phyloP scores from a whole-genome alignment of 2,329 filamentous ascomycete species.

The Botrytis paeoniae region DNA sequence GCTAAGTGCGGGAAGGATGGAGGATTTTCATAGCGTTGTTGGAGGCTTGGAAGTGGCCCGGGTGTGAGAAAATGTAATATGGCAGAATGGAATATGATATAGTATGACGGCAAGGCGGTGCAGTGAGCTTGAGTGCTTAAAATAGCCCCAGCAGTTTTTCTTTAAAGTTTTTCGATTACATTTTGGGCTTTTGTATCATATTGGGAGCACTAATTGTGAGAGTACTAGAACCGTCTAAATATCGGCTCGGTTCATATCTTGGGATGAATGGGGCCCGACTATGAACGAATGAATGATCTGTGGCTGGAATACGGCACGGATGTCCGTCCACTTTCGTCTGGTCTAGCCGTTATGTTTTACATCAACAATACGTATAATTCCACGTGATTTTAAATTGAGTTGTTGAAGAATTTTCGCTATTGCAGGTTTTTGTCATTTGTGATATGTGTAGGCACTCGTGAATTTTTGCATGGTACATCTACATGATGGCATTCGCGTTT shows the following conservation, averaged over 20 bases:
- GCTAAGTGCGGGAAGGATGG: not conserved
- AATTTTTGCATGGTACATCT: not conserved
- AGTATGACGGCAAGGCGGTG: not conserved
- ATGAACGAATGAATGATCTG: not conserved
- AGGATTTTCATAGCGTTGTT: constrained; percentile 4
- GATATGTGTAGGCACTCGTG: not conserved
- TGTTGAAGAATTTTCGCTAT: not conserved
- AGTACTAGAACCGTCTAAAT: not conserved
- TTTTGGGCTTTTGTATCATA: constrained; percentile 10
- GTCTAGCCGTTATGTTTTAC: not conserved
- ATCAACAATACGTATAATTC: not conserved
- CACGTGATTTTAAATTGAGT: constrained; percentile 10
- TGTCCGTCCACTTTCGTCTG: not conserved
- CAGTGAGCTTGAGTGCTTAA: not conserved
- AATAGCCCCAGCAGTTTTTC: not conserved
- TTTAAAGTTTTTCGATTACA: not conserved
- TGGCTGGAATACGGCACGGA: constrained; percentile 7
- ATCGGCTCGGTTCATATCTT: not conserved
- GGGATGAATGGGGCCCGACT: not conserved
- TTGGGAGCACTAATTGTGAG: constrained; percentile 1
- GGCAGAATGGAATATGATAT: not conserved
- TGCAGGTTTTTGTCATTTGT: not conserved
- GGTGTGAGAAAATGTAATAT: not conserved
- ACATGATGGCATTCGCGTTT: not conserved
- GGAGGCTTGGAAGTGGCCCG: not conserved